A percentile compares a stretch with the other conserved stretches of the same genome.
Conservation (phyloP, 1,284 basidiomycete species). For the Pascua guehoae region DNA sequence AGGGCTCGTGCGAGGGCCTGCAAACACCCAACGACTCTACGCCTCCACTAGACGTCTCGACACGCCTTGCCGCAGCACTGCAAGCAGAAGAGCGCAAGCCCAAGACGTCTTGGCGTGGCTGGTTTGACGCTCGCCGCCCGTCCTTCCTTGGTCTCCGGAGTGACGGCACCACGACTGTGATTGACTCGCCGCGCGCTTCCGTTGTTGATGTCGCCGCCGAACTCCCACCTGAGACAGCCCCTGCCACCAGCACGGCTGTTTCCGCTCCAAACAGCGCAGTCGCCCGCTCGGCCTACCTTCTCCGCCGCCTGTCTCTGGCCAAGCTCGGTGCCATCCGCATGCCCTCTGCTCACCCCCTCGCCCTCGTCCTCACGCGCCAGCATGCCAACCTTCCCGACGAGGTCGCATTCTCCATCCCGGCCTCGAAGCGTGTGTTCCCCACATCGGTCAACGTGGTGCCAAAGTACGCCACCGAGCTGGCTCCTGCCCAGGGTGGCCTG, state of each 20-base stretch:
- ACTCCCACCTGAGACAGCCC: background rate
- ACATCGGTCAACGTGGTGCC: constrained; percentile 30
- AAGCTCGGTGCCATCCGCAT: constrained; percentile 36
- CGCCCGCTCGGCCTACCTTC: constrained; percentile 23
- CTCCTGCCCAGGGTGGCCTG: constrained; percentile 33
- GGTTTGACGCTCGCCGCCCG: constrained; percentile 12
- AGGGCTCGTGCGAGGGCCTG: constrained; percentile 30
- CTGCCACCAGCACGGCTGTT: background rate
- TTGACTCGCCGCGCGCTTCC: constrained; percentile 12
- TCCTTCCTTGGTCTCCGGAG: constrained; percentile 15
- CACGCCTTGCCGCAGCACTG: constrained; percentile 6
- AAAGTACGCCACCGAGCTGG: constrained; percentile 17
- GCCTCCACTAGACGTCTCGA: constrained; percentile 16
- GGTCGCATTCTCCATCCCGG: constrained; percentile 37
- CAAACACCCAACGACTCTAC: constrained; percentile 30
- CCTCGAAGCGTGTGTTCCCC: constrained; percentile 39
- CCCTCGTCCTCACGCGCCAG: constrained; percentile 31
- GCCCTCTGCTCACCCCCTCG: constrained; percentile 43
- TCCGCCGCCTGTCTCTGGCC: constrained; percentile 33
- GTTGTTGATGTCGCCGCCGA: constrained; percentile 7
- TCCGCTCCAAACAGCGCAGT: constrained; percentile 3
- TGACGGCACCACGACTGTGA: constrained; percentile 3
- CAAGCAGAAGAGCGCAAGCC: constrained; percentile 5
- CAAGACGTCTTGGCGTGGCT: constrained; percentile 17
- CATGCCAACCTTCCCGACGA: constrained; percentile 38